Base-by-base conservation (phyloP, 305 asterid genomes). In the Rubia occidens region DNA sequence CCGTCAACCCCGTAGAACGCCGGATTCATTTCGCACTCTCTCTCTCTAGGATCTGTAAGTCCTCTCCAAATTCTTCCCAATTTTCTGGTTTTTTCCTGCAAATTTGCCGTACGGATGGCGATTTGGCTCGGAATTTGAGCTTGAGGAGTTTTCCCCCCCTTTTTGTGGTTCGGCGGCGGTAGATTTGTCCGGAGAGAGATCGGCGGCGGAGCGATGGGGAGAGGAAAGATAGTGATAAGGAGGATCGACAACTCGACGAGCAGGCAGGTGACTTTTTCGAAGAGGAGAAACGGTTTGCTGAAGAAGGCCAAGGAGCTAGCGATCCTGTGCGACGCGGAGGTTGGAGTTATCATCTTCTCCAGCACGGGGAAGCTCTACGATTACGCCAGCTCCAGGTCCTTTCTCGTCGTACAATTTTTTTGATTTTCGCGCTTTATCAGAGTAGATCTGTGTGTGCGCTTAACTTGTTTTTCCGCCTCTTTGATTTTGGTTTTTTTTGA, bases 231-330 rank as follows among this genome's bases (percentile, higher is more conserved):
- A 59, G 76, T 69, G 64, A 80, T 80, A 68, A 77, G 77, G 35
- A 80, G 84, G 77, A 80, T 80, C 66, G 84, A 80, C 20, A 80
- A 80, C 72, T 77, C 84, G 26, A 67, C 84, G 65, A 80, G 81
- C 71, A 77, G 84, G 56, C 84, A 77, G 65, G 84, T 80, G 64
- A 80, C 84, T 1, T 80, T 80, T 8, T 80, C 84, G 17, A 80
- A 80, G 69, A 71, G 84, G 62, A 80, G 84, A 17, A 80, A 65
- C 55, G 84, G 84, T 59, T 74, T 80, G 71, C 60, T 80, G 68
- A 80, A 80, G 81, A 80, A 80, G 51, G 79, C 84, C 0, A 80
- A 77, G 79, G 84, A 80, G 70, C 29, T 80, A 11, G 84, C 69
- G 4, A 80, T 80, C 66, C 72, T 80, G 1, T 80, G 84, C 56